phyloP scores from a whole-genome alignment of 768 basidiomycete species.

The Candolleomyces aberdarensis region DNA sequence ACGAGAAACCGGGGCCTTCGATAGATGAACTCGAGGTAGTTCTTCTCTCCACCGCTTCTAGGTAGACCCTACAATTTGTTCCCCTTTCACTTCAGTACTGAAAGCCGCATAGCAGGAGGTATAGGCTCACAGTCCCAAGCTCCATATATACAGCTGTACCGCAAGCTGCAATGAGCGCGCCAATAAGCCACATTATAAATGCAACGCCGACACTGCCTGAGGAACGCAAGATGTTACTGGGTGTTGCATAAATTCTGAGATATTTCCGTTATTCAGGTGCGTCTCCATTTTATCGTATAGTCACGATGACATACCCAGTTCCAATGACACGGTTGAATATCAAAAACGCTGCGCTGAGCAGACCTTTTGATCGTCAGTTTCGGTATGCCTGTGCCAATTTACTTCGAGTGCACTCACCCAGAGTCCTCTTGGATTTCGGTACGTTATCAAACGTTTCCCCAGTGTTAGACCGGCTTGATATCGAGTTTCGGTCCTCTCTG shows the following conservation, averaged over 20 bases:
- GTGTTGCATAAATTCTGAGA: constrained; percentile 65
- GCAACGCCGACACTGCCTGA: constrained; percentile 71
- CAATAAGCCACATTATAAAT: constrained; percentile 68
- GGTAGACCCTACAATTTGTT: constrained; percentile 51
- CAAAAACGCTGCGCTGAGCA: constrained; percentile 56
- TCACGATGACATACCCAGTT: constrained; percentile 46
- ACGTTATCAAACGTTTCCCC: constrained; percentile 46
- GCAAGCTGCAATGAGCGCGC: constrained; percentile 58
- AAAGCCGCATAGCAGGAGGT: background rate
- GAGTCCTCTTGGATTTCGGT: constrained; percentile 44
- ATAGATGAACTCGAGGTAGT: constrained; percentile 72
- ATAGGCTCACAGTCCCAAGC: constrained; percentile 56
- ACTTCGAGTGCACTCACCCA: constrained; percentile 38
- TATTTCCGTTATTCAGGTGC: background rate
- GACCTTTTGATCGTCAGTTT: constrained; percentile 25
- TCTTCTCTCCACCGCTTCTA: constrained; percentile 72
- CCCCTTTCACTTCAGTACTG: background rate
- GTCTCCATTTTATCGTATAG: background rate
- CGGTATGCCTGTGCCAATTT: background rate
- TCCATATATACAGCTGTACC: constrained; percentile 76
- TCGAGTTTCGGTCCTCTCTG: too few species aligned
- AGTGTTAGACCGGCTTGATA: too few species aligned
- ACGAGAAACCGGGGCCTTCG: constrained; percentile 56
- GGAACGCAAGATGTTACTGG: constrained; percentile 61
- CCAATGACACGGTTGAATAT: constrained; percentile 79